A percentile compares a stretch with the other conserved stretches of the same genome.
phyloP scores from a whole-genome alignment of 2,329 filamentous ascomycete species.

The Aspergillus novofumigatus region DNA sequence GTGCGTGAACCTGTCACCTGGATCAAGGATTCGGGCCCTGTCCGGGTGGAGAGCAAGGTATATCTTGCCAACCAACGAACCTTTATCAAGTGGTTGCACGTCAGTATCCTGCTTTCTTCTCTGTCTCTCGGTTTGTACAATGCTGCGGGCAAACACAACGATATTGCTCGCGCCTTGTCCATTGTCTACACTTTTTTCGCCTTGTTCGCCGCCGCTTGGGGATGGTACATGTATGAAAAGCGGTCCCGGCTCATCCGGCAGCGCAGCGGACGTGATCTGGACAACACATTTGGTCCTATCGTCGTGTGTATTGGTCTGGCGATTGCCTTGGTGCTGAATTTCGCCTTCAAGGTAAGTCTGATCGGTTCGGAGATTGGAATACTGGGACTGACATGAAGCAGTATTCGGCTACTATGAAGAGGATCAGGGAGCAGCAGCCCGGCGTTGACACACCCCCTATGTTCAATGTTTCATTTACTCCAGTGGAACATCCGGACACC shows the following conservation, averaged over 20 bases:
- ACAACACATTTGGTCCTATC: conserved; percentile 79
- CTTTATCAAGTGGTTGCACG: conserved; percentile 98
- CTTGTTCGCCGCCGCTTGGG: conserved; percentile 80
- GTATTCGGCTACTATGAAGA: conserved; percentile 29
- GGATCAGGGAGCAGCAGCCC: conserved; percentile 14
- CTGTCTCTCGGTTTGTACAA: conserved; percentile 84
- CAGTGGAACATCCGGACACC: background rate
- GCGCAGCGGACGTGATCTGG: conserved; percentile 87
- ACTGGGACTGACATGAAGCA: conserved; percentile 3
- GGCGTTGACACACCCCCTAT: conserved; percentile 6
- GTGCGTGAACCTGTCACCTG: conserved; percentile 80
- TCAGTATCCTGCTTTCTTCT: conserved; percentile 79
- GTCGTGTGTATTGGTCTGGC: conserved; percentile 77
- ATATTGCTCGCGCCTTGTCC: conserved; percentile 73
- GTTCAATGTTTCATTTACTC: conserved; percentile 11
- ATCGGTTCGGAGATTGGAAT: background rate
- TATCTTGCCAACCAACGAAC: conserved; percentile 98
- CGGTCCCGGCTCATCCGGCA: conserved; percentile 75
- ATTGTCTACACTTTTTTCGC: conserved; percentile 78
- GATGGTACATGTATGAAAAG: conserved; percentile 74
- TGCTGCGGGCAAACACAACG: conserved; percentile 70
- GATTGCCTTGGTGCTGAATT: conserved; percentile 77
- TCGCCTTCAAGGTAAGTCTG: conserved; percentile 65
- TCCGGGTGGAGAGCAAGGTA: conserved; percentile 94
- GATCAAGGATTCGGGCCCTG: conserved; percentile 90